Conservation (phyloP, 495 filamentous ascomycete genomes). For the Aspergillus cavernicola region DNA sequence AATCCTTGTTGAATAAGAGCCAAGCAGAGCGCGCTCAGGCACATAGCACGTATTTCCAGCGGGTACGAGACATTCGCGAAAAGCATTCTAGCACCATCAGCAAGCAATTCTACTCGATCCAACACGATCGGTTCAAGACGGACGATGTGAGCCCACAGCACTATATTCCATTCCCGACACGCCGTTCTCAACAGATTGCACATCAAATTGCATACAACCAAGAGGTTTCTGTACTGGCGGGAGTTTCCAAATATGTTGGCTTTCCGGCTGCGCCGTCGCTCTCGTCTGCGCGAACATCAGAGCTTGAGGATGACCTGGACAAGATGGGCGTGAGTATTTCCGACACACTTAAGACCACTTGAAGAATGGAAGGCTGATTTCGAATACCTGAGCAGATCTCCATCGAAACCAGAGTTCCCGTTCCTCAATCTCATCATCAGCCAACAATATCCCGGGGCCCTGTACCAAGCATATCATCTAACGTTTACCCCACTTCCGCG, state of each 20-base stretch:
- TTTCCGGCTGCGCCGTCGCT: slow-evolving; percentile 93
- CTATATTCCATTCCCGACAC: slow-evolving; percentile 66
- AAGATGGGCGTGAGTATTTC: slow-evolving; percentile 76
- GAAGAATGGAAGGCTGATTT: not conserved
- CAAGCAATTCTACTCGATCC: slow-evolving; percentile 84
- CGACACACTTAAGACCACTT: too few relatives aligned
- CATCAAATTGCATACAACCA: slow-evolving; percentile 87
- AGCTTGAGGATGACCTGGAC: slow-evolving; percentile 81
- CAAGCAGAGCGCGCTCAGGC: slow-evolving; percentile 77
- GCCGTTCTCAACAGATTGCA: slow-evolving; percentile 65
- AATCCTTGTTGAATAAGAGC: slow-evolving; percentile 66
- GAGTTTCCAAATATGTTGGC: slow-evolving; percentile 88
- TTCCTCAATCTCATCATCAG: slow-evolving; percentile 25
- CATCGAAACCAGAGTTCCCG: slow-evolving; percentile 29
- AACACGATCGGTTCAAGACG: slow-evolving; percentile 80
- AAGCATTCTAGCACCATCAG: slow-evolving; percentile 72
- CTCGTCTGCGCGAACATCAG: slow-evolving; percentile 61
- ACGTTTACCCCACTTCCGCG: slow-evolving; percentile 50
- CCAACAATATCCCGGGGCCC: slow-evolving; percentile 25
- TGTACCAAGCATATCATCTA: slow-evolving; percentile 39
- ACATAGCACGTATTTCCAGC: slow-evolving; percentile 83
- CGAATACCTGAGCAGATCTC: slow-evolving; percentile 30
- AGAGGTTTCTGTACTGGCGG: slow-evolving; percentile 86
- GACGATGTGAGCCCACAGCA: slow-evolving; percentile 80
- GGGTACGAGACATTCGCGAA: slow-evolving; percentile 76